Conservation (phyloP, 2,329 filamentous ascomycete genomes). For the Nakataea oryzae region DNA sequence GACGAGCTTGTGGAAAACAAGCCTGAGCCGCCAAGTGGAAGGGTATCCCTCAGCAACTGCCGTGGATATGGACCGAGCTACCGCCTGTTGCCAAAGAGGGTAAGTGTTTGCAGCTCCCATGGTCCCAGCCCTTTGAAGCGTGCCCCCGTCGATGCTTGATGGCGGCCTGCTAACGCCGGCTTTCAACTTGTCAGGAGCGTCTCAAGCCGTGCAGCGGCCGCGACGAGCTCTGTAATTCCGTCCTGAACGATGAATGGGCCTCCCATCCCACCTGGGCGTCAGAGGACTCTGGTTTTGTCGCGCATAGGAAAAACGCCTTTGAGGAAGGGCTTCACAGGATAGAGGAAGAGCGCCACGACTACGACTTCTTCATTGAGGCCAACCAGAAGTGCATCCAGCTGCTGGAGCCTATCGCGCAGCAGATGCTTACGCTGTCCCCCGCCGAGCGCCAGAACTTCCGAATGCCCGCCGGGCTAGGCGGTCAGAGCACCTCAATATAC, state of each 20-base stretch:
- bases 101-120: slow-evolving; percentile 21
- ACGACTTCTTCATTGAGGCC: slow-evolving; percentile 96
- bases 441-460: slow-evolving; percentile 64
- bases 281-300: slow-evolving; percentile 94
- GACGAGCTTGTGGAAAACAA: slow-evolving; percentile 73
- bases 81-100: slow-evolving; percentile 75
- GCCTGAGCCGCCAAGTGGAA: slow-evolving; percentile 62
- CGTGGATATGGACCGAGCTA: slow-evolving; percentile 94
- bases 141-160: background rate
- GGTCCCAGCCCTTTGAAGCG: background rate
- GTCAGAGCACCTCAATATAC: slow-evolving; percentile 93
- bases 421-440: slow-evolving; percentile 71
- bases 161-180: background rate
- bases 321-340: slow-evolving; percentile 93
- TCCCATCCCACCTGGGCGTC: slow-evolving; percentile 98
- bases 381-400: slow-evolving; percentile 93
- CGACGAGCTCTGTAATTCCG: slow-evolving; percentile 85
- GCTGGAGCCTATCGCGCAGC: slow-evolving; percentile 85
- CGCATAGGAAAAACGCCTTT: slow-evolving; percentile 90
- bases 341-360: slow-evolving; percentile 96
- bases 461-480: slow-evolving; percentile 74
- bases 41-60: slow-evolving; percentile 91
- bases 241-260: slow-evolving; percentile 96
- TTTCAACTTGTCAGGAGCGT: slow-evolving; percentile 47
- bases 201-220: slow-evolving; percentile 88